These are phyloP conservation scores for Solanum paucissectum DNA, from an alignment of 257 asterid genomes.

Conservation along the genomic window DNA sequence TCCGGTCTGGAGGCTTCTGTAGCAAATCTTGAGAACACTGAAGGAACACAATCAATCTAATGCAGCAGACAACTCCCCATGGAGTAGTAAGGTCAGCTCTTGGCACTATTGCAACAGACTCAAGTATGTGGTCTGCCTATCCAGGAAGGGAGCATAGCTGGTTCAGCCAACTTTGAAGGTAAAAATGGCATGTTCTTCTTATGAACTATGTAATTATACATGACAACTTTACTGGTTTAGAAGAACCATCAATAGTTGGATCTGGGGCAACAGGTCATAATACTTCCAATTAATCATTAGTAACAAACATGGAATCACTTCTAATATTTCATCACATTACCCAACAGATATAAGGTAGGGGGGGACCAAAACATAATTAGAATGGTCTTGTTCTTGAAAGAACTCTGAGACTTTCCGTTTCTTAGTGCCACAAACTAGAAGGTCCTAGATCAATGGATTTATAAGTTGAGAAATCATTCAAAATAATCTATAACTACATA, in stretches of 20 bases:
- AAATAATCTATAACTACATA: neutral
- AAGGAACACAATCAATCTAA: neutral
- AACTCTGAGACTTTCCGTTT: neutral
- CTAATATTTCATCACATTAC: neutral
- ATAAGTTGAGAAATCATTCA: neutral
- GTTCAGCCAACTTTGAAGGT: neutral
- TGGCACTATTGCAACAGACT: neutral
- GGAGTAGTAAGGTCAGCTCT: neutral
- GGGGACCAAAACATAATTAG: neutral
- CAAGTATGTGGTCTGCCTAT: neutral
- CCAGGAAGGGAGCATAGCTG: neutral
- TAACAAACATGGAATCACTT: neutral
- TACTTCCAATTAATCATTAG: neutral
- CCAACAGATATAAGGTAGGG: neutral
- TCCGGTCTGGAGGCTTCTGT: neutral
- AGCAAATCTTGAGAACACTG: neutral
- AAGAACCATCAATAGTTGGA: neutral
- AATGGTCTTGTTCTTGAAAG: neutral
- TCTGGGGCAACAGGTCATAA: neutral
- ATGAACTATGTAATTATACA: neutral
- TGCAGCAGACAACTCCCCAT: neutral
- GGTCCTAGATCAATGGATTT: neutral
- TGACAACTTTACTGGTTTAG: neutral
- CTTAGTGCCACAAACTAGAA: neutral
- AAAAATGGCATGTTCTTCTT: neutral